phyloP scores from a whole-genome alignment of 805 yeast species.

The Tetrapisispora namnaoensis region DNA sequence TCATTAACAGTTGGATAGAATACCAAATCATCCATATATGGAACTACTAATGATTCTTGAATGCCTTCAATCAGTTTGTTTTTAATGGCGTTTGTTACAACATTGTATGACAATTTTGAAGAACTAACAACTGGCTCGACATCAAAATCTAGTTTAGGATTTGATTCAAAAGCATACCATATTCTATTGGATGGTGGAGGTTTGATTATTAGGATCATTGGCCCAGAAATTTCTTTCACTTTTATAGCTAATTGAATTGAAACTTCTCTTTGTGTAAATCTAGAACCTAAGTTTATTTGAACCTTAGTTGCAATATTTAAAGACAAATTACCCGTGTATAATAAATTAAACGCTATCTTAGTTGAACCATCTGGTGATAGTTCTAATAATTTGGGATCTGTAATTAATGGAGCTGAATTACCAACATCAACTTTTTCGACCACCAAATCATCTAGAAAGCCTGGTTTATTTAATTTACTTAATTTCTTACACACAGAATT shows the following conservation, averaged over 20 bases:
- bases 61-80: constrained; percentile 71
- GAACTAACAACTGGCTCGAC: constrained; percentile 91
- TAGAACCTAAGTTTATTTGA: constrained; percentile 61
- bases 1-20: constrained; percentile 59
- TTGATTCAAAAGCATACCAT: constrained; percentile 80
- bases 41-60: constrained; percentile 69
- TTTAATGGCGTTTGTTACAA: constrained; percentile 73
- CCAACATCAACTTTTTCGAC: constrained; percentile 71
- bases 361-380: constrained; percentile 75
- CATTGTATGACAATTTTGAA: constrained; percentile 63
- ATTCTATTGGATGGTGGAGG: constrained; percentile 86
- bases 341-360: constrained; percentile 47
- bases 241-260: constrained; percentile 63
- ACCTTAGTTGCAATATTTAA: constrained; percentile 75
- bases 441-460: constrained; percentile 73
- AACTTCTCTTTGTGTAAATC: constrained; percentile 68
- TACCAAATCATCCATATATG: constrained; percentile 80
- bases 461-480: constrained; percentile 74
- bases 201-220: constrained; percentile 56
- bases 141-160: constrained; percentile 64
- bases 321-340: constrained; percentile 68
- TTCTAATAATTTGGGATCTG: constrained; percentile 58
- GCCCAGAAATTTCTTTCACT: constrained; percentile 62
- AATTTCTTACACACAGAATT: constrained; percentile 60
- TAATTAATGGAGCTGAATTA: constrained; percentile 65